A percentile compares a stretch with the other conserved stretches of the same genome.
Evolutionary conservation across 2,329 filamentous ascomycete genomes (phyloP).

Genomic region (Scleromitrula shiraiana): DNA sequence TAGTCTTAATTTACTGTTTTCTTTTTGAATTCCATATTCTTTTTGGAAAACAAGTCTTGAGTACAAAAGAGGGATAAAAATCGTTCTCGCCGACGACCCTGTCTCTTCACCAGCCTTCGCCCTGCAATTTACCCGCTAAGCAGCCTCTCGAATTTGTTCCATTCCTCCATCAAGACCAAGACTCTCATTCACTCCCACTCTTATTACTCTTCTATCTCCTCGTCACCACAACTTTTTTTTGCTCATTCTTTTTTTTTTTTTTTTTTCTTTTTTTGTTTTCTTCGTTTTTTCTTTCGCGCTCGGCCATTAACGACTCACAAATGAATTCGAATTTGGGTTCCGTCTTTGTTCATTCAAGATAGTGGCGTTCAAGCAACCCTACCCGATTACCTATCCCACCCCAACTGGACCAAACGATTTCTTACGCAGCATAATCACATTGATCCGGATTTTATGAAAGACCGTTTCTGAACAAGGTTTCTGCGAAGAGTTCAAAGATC

Average conservation of each 20-base stretch:
- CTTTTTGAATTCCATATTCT: background rate
- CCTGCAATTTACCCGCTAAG: background rate
- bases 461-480: conserved; percentile 21
- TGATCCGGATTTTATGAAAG: conserved; percentile 13
- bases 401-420: background rate
- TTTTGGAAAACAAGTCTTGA: no score
- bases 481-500: conserved; percentile 22
- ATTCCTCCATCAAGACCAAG: background rate
- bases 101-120: background rate
- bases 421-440: background rate
- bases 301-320: background rate
- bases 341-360: conserved; percentile 3
- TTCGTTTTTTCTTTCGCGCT: no score
- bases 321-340: background rate
- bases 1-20: background rate
- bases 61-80: no score
- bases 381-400: background rate
- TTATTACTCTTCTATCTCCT: no score
- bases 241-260: background rate
- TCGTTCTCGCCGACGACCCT: background rate
- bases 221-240: background rate
- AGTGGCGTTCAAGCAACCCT: conserved; percentile 1
- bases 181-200: background rate
- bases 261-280: background rate
- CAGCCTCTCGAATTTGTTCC: background rate